These are phyloP conservation scores for Tympanopsis confertula DNA, from an alignment of 2,329 filamentous ascomycete genomes.

Conservation along the genomic window DNA sequence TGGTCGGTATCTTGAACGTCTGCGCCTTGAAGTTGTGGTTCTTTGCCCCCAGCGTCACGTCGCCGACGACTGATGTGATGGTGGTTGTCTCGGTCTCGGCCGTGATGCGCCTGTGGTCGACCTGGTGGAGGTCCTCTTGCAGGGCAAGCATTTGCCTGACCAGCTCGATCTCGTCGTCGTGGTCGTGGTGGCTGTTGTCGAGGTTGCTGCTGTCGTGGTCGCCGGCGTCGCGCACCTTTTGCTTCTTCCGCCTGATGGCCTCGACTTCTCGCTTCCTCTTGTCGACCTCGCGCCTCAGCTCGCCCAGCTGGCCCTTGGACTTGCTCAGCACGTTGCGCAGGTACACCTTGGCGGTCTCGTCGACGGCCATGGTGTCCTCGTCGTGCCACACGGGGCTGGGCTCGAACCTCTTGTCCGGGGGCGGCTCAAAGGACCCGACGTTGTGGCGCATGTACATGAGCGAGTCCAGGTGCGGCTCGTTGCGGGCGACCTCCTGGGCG, in stretches of 20 bases:
- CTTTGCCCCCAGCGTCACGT: slow-evolving; percentile 81
- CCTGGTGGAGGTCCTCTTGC: slow-evolving; percentile 74
- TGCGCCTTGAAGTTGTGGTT: slow-evolving; percentile 98
- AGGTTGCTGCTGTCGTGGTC: neutral
- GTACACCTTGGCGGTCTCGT: slow-evolving; percentile 80
- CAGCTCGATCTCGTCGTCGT: slow-evolving; percentile 72
- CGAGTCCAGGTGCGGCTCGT: slow-evolving; percentile 79
- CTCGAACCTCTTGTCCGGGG: slow-evolving; percentile 75
- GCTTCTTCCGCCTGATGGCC: slow-evolving; percentile 58
- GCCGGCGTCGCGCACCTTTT: slow-evolving; percentile 56
- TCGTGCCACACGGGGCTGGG: slow-evolving; percentile 96
- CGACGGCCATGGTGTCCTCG: slow-evolving; percentile 72
- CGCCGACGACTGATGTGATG: slow-evolving; percentile 81
- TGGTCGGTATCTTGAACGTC: slow-evolving; percentile 97
- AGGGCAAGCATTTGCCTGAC: slow-evolving; percentile 72
- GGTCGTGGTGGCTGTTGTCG: neutral
- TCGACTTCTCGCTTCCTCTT: slow-evolving; percentile 81
- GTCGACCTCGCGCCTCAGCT: slow-evolving; percentile 72
- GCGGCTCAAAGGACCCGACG: slow-evolving; percentile 42
- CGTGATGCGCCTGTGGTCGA: slow-evolving; percentile 72
- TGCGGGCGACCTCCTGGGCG: slow-evolving; percentile 70
- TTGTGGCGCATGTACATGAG: slow-evolving; percentile 98
- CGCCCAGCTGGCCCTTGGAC: slow-evolving; percentile 73
- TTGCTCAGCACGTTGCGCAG: slow-evolving; percentile 84
- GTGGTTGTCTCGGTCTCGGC: slow-evolving; percentile 92